Evolutionary conservation across 176 grass and related monocot species (phyloP), one percentile per base, ranked within the genome.

Genomic region (Carex pumila): DNA sequence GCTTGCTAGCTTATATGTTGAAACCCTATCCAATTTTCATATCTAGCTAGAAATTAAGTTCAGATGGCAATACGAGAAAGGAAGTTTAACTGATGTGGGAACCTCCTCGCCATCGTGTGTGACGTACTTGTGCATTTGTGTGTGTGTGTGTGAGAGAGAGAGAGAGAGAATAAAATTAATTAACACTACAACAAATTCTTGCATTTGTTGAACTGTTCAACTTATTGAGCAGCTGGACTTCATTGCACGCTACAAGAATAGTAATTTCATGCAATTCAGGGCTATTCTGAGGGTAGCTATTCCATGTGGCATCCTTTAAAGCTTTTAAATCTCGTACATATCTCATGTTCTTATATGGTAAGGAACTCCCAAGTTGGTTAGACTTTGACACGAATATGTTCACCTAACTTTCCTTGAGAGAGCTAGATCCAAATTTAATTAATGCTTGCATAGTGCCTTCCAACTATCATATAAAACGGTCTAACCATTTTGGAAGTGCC

Each of bases 381-480:
- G 81, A 83, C 81, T 83, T 83, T 67, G 63, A 68, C 62, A 67
- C 29, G 19, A 45, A 68, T 64, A 53, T 82, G 21, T 82, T 12
- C 10, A 83, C 43, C 81, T 52, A 69, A 69, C 62, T 68, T 83
- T 83, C 81, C 62, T 5, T n/a, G 19, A 83, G 60, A 55, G 39
- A 52, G 47, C 14, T 68, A 83, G 18, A 21, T 83, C 81, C 81
- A 83, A 65, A 83, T n/a, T 52, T 31, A 83, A 66, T 83, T 69
- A 83, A 83, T 83, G 81, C 81, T 52, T 18, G 32, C 18, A 8
- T 81, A 65, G 79, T 81, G 79, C 79, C 11, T 64, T 81, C 56
- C 79, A 81, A 81, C 79, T 81, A 65, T 81, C 79, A 81, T 45
- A 64, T 81, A 29, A 65, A 81, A 81, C 59, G 79, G 79, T 65